A percentile compares a stretch with the other conserved stretches of the same genome.
Evolutionary conservation across 768 basidiomycete genomes (phyloP).

Genomic region (Sutorius australiensis): DNA sequence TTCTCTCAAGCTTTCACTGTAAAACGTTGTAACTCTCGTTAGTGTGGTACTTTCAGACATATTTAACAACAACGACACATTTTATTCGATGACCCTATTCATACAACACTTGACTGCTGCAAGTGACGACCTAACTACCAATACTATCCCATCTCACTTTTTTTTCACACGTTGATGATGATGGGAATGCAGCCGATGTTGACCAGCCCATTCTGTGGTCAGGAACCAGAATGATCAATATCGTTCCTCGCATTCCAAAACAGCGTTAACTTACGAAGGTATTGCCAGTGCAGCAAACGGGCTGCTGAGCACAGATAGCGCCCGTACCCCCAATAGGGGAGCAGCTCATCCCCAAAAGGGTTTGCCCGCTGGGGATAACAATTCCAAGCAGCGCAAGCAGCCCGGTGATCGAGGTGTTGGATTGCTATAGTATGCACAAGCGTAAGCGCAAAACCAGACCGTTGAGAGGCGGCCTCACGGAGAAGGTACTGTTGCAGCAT

Average conservation of each 20-base stretch:
- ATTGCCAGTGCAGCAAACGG: slow-evolving; percentile 18
- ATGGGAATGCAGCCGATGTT: slow-evolving; percentile 13
- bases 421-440: too few species aligned
- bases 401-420: background rate
- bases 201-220: slow-evolving; percentile 6
- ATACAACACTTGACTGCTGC: too few species aligned
- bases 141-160: too few species aligned
- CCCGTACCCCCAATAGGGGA: background rate
- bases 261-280: slow-evolving; percentile 1
- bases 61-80: background rate
- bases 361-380: background rate
- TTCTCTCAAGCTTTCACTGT: too few species aligned
- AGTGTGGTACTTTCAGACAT: background rate
- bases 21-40: background rate
- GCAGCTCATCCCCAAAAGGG: slow-evolving; percentile 10
- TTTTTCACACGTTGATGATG: background rate
- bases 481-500: too few species aligned
- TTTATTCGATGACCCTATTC: background rate
- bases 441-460: too few species aligned
- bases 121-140: too few species aligned
- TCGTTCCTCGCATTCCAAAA: background rate
- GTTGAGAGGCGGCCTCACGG: too few species aligned
- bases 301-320: slow-evolving; percentile 5
- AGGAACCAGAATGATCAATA: background rate
- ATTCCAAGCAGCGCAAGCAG: slow-evolving; percentile 1